Evolutionary conservation across 2,329 filamentous ascomycete genomes (phyloP).

Genomic region (Fusarium pseudocircinatum): DNA sequence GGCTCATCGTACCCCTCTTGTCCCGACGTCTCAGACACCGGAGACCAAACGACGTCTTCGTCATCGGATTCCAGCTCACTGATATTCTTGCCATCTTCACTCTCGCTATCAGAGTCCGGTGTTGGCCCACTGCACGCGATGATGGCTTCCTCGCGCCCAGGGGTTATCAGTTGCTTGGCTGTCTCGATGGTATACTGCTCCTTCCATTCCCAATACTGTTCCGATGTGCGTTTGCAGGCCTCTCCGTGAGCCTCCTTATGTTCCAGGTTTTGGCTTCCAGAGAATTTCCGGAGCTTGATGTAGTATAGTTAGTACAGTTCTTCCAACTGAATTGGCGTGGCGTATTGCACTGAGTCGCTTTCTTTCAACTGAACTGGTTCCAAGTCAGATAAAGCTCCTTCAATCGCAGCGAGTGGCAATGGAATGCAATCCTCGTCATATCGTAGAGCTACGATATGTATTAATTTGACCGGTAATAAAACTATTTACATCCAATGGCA

Average conservation of each 20-base stretch:
- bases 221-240: background rate
- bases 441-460: fast-evolving
- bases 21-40: background rate
- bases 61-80: background rate
- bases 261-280: background rate
- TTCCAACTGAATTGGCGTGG: background rate
- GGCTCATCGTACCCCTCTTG: background rate
- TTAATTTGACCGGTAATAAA: background rate
- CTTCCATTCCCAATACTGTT: background rate
- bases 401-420: no score
- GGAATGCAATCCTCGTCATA: no score
- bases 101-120: fast-evolving
- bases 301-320: fast-evolving
- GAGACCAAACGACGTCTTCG: background rate
- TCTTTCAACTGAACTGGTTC: no score
- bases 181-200: fast-evolving
- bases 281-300: background rate
- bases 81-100: background rate
- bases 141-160: background rate
- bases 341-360: no score
- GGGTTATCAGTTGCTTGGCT: fast-evolving
- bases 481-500: fast-evolving
- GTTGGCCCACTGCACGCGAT: background rate
- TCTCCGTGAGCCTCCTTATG: background rate
- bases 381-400: no score